phyloP scores from a whole-genome alignment of 257 asterid genomes.

The Solanum gandarillasii region DNA sequence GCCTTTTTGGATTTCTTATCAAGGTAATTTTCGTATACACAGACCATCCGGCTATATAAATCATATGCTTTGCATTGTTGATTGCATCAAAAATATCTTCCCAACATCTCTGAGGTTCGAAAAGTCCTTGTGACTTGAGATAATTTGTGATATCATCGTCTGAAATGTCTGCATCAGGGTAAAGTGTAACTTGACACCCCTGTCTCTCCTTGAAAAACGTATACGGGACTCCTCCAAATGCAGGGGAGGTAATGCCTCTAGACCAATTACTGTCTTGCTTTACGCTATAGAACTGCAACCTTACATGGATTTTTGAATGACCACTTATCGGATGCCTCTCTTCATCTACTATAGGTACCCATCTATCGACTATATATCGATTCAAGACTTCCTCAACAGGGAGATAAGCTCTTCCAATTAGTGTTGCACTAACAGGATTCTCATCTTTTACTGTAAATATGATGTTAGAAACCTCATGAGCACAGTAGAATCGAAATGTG shows the following conservation, averaged over 20 bases:
- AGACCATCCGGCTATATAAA: conserved; percentile 86
- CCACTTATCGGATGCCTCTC: conserved; percentile 41
- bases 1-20: conserved; percentile 48
- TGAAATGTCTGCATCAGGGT: conserved; percentile 60
- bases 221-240: conserved; percentile 47
- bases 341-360: conserved; percentile 50
- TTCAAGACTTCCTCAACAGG: conserved; percentile 43
- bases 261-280: conserved; percentile 56
- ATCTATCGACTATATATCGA: conserved; percentile 39
- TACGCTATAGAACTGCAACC: conserved; percentile 33
- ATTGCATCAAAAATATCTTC: conserved; percentile 73
- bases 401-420: conserved; percentile 69
- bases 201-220: conserved; percentile 62
- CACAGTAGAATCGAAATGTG: conserved; percentile 53
- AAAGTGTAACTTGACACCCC: conserved; percentile 52
- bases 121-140: conserved; percentile 16
- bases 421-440: conserved; percentile 59
- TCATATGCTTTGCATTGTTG: conserved; percentile 42
- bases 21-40: conserved; percentile 47
- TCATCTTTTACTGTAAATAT: conserved; percentile 58
- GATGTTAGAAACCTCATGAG: conserved; percentile 49
- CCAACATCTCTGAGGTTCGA: conserved; percentile 61
- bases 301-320: conserved; percentile 56
- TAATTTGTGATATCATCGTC: conserved; percentile 30
- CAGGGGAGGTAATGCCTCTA: conserved; percentile 37